Evolutionary conservation across 2,329 filamentous ascomycete species (phyloP).

Genomic region (Knufia fluminis): DNA sequence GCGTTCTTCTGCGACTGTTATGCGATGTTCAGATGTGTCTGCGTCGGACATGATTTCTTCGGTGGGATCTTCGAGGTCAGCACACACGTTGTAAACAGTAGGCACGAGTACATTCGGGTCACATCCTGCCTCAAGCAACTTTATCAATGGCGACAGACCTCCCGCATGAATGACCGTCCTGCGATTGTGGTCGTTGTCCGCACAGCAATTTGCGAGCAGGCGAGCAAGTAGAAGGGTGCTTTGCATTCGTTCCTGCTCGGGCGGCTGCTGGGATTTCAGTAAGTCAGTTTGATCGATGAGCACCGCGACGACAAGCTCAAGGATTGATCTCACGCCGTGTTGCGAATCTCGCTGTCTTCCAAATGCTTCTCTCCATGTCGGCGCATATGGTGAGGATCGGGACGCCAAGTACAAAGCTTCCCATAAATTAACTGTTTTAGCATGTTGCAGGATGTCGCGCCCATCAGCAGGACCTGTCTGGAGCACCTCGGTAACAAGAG

Average conservation of each 20-base stretch:
- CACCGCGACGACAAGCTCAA: conserved; percentile 1
- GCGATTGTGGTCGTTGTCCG: conserved; percentile 22
- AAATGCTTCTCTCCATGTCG: conserved; percentile 6
- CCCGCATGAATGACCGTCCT: conserved; percentile 15
- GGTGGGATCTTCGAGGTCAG: conserved; percentile 18
- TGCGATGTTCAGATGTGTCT: neutral
- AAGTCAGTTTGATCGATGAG: conserved; percentile 2
- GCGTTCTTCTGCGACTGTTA: conserved; percentile 18
- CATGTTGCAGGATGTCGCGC: neutral
- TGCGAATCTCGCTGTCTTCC: neutral
- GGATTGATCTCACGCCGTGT: neutral
- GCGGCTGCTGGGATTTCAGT: neutral
- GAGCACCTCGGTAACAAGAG: conserved; percentile 1
- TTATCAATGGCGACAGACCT: conserved; percentile 16
- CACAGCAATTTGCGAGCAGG: conserved; percentile 22
- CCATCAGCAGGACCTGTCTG: conserved; percentile 5
- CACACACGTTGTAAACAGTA: conserved; percentile 21
- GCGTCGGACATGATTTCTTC: neutral
- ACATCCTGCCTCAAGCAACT: conserved; percentile 1
- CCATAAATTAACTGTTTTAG: neutral
- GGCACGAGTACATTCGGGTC: conserved; percentile 19
- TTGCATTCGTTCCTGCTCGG: neutral
- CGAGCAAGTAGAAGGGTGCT: conserved; percentile 5
- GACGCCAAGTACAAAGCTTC: conserved; percentile 3
- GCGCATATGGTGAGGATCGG: conserved; percentile 4